Percentiles rank a stretch among this genome's conserved stretches.
phyloP scores from a whole-genome alignment of 768 basidiomycete genomes.

The Paxillus involutus region DNA sequence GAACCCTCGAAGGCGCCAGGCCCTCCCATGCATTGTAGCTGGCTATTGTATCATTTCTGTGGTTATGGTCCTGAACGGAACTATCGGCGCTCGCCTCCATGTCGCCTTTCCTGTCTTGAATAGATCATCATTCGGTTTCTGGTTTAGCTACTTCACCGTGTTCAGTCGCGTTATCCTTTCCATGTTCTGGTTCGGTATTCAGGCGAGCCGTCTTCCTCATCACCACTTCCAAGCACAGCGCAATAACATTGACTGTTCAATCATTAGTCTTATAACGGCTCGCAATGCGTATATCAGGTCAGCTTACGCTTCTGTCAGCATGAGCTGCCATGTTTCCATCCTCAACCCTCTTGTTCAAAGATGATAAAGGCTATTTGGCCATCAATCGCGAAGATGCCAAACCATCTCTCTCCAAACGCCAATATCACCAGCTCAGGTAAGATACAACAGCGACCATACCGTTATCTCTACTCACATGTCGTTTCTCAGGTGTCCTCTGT shows the following conservation, averaged over 20 bases:
- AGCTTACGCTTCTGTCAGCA: background rate
- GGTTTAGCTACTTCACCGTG: slow-evolving; percentile 86
- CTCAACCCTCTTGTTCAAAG: slow-evolving; percentile 12
- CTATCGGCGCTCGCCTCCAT: slow-evolving; percentile 77
- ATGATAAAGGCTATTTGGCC: slow-evolving; percentile 89
- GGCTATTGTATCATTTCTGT: slow-evolving; percentile 73
- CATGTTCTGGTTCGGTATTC: slow-evolving; percentile 84
- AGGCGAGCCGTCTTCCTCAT: slow-evolving; percentile 35
- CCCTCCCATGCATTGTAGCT: slow-evolving; percentile 65
- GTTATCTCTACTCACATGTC: background rate
- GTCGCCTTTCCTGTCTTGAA: slow-evolving; percentile 75
- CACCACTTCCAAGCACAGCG: background rate
- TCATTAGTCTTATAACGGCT: slow-evolving; percentile 53
- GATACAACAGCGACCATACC: background rate
- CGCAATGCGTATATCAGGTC: slow-evolving; percentile 71
- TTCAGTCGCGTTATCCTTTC: slow-evolving; percentile 73
- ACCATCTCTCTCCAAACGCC: slow-evolving; percentile 54
- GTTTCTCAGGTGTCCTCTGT: slow-evolving; percentile 57
- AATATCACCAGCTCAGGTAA: slow-evolving; percentile 64
- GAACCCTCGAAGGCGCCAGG: slow-evolving; percentile 54
- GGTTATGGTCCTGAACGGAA: slow-evolving; percentile 78
- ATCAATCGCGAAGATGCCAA: slow-evolving; percentile 60
- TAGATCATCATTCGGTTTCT: slow-evolving; percentile 86
- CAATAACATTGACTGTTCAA: background rate
- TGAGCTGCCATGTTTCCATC: background rate